phyloP scores from a whole-genome alignment of 371 early-diverging fungal species.

The Lichtheimia ramosa region DNA sequence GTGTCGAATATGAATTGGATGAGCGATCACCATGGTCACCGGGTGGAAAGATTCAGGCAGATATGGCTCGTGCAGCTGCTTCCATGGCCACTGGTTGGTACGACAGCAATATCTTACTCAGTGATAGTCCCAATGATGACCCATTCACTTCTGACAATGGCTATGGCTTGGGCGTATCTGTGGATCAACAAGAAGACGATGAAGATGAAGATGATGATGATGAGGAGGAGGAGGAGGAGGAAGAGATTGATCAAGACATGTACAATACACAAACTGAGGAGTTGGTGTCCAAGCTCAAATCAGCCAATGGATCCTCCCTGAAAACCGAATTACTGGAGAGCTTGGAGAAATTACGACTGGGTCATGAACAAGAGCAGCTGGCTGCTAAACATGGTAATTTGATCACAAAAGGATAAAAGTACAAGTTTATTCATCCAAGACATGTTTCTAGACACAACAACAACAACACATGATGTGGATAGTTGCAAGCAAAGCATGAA shows the following conservation, averaged over 20 bases:
- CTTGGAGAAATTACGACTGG: slow-evolving; percentile 25
- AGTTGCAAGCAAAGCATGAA: slow-evolving; percentile 4
- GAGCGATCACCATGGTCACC: slow-evolving; percentile 12
- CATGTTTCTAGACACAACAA: neutral
- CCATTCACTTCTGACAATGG: slow-evolving; percentile 23
- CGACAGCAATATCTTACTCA: slow-evolving; percentile 15
- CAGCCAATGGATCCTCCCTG: slow-evolving; percentile 26
- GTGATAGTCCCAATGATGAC: slow-evolving; percentile 1
- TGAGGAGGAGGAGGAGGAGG: neutral
- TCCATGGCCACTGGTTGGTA: slow-evolving; percentile 39
- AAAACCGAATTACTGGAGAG: slow-evolving; percentile 40
- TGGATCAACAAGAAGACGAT: slow-evolving; percentile 18
- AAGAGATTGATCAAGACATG: neutral
- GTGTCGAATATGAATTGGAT: slow-evolving; percentile 48
- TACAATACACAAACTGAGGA: slow-evolving; percentile 21
- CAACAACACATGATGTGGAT: neutral
- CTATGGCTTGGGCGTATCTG: slow-evolving; percentile 29
- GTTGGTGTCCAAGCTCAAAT: slow-evolving; percentile 34
- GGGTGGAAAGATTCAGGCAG: slow-evolving; percentile 4
- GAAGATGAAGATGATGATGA: slow-evolving; percentile 16
- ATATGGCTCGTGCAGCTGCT: slow-evolving; percentile 23
- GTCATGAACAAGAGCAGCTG: slow-evolving; percentile 6
- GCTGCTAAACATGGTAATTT: slow-evolving; percentile 3
- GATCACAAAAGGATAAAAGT: neutral
- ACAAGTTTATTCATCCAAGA: neutral